Evolutionary conservation across 495 filamentous ascomycete species (phyloP).

Genomic region (Pseudomonodictys pantanalensis): DNA sequence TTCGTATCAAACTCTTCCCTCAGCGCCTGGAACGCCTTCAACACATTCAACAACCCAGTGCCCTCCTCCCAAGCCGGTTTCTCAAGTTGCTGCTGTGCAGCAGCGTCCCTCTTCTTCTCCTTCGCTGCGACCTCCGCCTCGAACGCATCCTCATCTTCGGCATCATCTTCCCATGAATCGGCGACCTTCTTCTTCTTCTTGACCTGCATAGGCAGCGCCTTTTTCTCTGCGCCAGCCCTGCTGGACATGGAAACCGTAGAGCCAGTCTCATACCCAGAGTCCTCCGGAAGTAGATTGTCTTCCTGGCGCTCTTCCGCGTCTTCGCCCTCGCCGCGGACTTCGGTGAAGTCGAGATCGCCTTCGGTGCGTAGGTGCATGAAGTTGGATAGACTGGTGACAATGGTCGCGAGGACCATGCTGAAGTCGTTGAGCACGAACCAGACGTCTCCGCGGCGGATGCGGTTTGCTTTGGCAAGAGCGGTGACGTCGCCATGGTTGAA

Average conservation of each 20-base stretch:
- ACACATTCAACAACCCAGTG: conserved; percentile 54
- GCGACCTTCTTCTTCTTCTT: conserved; percentile 44
- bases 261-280: conserved; percentile 24
- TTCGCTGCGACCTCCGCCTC: conserved; percentile 13
- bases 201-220: conserved; percentile 16
- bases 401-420: conserved; percentile 64
- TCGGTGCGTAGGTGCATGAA: conserved; percentile 45
- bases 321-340: conserved; percentile 45
- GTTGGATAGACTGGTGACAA: conserved; percentile 56
- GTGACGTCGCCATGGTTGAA: conserved; percentile 63
- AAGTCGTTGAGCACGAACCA: conserved; percentile 72
- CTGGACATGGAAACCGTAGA: conserved; percentile 3
- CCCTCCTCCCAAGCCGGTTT: conserved; percentile 32
- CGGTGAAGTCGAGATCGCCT: conserved; percentile 38
- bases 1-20: conserved; percentile 62
- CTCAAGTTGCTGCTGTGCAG: conserved; percentile 36
- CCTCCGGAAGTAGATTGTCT: conserved; percentile 43
- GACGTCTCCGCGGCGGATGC: conserved; percentile 58
- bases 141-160: conserved; percentile 21
- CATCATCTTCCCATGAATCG: conserved; percentile 44
- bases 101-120: conserved; percentile 35
- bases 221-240: conserved; percentile 5
- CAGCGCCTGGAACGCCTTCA: conserved; percentile 55
- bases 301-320: conserved; percentile 37
- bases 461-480: conserved; percentile 57